Base-by-base conservation (phyloP, 169 alveolate species). In the Babesia bovis region DNA sequence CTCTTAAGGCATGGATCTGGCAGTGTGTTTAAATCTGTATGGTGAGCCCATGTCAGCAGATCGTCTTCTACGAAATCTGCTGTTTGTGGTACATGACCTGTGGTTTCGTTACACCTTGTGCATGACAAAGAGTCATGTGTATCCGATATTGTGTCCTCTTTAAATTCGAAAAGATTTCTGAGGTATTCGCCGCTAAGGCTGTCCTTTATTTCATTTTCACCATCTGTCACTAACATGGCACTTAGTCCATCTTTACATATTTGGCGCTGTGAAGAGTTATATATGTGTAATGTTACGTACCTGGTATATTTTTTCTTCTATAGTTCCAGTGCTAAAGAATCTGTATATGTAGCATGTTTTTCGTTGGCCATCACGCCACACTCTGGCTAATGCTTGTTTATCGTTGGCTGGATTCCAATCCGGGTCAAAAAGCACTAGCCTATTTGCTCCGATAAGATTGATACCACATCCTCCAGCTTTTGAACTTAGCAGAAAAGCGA, bases 401-500 rank as follows among this genome's bases (percentile, higher is more conserved):
- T 98, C 99, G 81, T 96, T 97, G 10, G 98, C 98, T 17, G 99
- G 99, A 74, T 98, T 98, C 99, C 99, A 98, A 83, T 97, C 99
- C 0, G 99, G 99, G 70, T 98, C 99, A 57, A 95, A 93, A 79
- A 97, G 90, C 19, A 98, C 94, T 67, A 96, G 96, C 41, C 99
- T 79, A 68, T 96, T 96, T 4, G 99, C 99, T 25, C 99, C 98
- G 33, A 96, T 96, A 50, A 98, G 90, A 77, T 97, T 98, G 60
- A 98, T 87, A 5, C 99, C 99, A 38, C 98, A 92, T 32, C 99
- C 99, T n/a, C 99, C 99, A 1, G 98, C 98, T 76, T 96, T 96
- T 44, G 98, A 94, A 23, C 97, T 94, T 30, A 97, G 91, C 13
- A 97, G 85, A 66, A 96, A 96, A n/a, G 95, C 93, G 71, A 92